Conservation (phyloP, 352 stramenopile genomes). For the Phytopythium aichiense region DNA sequence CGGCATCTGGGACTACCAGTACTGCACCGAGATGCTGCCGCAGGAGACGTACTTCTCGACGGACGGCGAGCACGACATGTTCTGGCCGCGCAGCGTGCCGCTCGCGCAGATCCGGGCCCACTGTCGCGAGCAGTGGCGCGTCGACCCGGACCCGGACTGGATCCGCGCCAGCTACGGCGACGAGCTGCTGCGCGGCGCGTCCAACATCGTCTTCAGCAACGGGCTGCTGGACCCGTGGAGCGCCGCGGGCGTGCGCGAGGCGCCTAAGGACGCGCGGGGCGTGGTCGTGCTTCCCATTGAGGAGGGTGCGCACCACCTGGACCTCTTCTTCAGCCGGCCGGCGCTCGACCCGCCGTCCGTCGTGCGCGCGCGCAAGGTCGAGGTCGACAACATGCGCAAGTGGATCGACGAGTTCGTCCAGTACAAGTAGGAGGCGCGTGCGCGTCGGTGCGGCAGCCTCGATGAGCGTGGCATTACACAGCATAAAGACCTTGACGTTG, state of each 20-base stretch:
- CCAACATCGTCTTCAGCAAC: slow-evolving; percentile 96
- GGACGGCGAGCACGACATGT: slow-evolving; percentile 92
- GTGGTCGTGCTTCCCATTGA: slow-evolving; percentile 66
- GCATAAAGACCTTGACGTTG: background rate
- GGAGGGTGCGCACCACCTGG: slow-evolving; percentile 86
- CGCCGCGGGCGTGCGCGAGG: slow-evolving; percentile 76
- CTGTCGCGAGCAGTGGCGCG: slow-evolving; percentile 66
- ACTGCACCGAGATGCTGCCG: slow-evolving; percentile 90
- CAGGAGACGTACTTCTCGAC: slow-evolving; percentile 87
- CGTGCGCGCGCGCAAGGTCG: slow-evolving; percentile 54
- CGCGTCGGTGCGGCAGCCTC: background rate
- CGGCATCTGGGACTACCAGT: slow-evolving; percentile 91
- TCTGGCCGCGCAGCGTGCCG: slow-evolving; percentile 76
- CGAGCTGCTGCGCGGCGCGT: slow-evolving; percentile 44
- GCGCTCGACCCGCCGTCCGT: slow-evolving; percentile 80
- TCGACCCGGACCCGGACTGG: slow-evolving; percentile 65
- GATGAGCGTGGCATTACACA: background rate
- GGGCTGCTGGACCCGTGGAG: slow-evolving; percentile 93
- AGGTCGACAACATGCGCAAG: slow-evolving; percentile 73
- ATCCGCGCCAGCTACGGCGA: slow-evolving; percentile 80
- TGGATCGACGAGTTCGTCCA: slow-evolving; percentile 82
- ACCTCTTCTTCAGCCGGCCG: slow-evolving; percentile 91
- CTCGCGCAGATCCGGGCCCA: slow-evolving; percentile 47
- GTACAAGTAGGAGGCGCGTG: slow-evolving; percentile 19
- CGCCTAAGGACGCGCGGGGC: slow-evolving; percentile 46